Conservation (phyloP, 2,329 filamentous ascomycete species). For the Leptosphaerulina australis region DNA sequence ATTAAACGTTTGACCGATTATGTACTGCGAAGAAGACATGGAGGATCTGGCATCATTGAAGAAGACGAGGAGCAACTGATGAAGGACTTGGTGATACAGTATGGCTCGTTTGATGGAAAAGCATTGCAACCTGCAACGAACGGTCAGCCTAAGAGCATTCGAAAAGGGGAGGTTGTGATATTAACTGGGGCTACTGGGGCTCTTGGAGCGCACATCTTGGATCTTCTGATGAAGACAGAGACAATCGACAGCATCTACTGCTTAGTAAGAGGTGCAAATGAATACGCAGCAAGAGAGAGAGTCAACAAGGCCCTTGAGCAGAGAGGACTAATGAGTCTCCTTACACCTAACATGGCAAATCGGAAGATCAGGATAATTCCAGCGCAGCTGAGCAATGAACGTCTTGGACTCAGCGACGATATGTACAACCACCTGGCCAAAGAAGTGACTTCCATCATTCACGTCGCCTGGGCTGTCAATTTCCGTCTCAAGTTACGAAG, state of each 20-base stretch:
- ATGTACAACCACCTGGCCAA: slow-evolving; percentile 52
- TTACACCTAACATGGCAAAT: slow-evolving; percentile 17
- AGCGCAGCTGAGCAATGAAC: slow-evolving; percentile 54
- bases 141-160: neutral
- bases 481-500: slow-evolving; percentile 63
- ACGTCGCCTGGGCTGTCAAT: slow-evolving; percentile 70
- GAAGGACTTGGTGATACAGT: slow-evolving; percentile 56
- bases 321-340: slow-evolving; percentile 37
- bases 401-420: slow-evolving; percentile 56
- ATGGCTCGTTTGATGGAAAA: slow-evolving; percentile 51
- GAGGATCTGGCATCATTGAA: slow-evolving; percentile 35
- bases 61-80: slow-evolving; percentile 52
- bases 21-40: slow-evolving; percentile 50
- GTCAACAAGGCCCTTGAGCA: slow-evolving; percentile 43
- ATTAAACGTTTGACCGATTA: slow-evolving; percentile 52
- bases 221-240: slow-evolving; percentile 50
- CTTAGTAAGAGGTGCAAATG: slow-evolving; percentile 57
- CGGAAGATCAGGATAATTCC: slow-evolving; percentile 56
- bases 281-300: slow-evolving; percentile 40
- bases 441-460: slow-evolving; percentile 61
- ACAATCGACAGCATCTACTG: slow-evolving; percentile 59
- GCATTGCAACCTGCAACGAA: slow-evolving; percentile 1
- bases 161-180: slow-evolving; percentile 34
- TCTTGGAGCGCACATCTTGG: slow-evolving; percentile 59
- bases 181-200: slow-evolving; percentile 60